Evolutionary conservation across 2,329 filamentous ascomycete genomes (phyloP).

Genomic region (Ceratocystis cubensis): DNA sequence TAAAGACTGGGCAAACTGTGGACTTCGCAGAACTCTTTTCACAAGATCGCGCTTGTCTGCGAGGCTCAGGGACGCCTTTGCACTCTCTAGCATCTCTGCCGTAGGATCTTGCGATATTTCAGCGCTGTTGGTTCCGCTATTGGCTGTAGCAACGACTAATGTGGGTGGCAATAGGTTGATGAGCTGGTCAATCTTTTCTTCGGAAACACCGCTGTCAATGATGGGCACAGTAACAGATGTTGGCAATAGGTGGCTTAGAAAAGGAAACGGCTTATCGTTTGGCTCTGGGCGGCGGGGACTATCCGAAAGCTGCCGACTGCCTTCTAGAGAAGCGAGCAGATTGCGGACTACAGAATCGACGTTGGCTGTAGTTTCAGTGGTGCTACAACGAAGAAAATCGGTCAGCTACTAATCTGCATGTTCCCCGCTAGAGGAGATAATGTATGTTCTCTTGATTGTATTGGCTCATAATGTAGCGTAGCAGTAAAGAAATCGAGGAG

Average conservation of each 20-base stretch:
- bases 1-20: slow-evolving; percentile 81
- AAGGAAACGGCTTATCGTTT: slow-evolving; percentile 56
- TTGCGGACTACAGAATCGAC: slow-evolving; percentile 71
- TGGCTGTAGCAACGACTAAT: slow-evolving; percentile 63
- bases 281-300: slow-evolving; percentile 27
- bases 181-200: slow-evolving; percentile 58
- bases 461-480: slow-evolving; percentile 14
- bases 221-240: slow-evolving; percentile 66
- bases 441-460: slow-evolving; percentile 15
- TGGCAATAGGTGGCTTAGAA: slow-evolving; percentile 73
- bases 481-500: slow-evolving; percentile 9
- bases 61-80: slow-evolving; percentile 58
- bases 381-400: slow-evolving; percentile 35
- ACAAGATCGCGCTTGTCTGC: slow-evolving; percentile 71
- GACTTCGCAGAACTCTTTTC: slow-evolving; percentile 70
- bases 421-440: neutral
- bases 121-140: slow-evolving; percentile 33
- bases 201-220: slow-evolving; percentile 47
- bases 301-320: slow-evolving; percentile 35
- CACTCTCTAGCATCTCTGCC: slow-evolving; percentile 55
- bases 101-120: slow-evolving; percentile 50
- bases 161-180: slow-evolving; percentile 67
- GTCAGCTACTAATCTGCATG: slow-evolving; percentile 10
- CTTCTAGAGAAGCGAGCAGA: slow-evolving; percentile 71
- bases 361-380: slow-evolving; percentile 48